phyloP scores from a whole-genome alignment of 2,329 filamentous ascomycete genomes.

The Clonostachys rosea region DNA sequence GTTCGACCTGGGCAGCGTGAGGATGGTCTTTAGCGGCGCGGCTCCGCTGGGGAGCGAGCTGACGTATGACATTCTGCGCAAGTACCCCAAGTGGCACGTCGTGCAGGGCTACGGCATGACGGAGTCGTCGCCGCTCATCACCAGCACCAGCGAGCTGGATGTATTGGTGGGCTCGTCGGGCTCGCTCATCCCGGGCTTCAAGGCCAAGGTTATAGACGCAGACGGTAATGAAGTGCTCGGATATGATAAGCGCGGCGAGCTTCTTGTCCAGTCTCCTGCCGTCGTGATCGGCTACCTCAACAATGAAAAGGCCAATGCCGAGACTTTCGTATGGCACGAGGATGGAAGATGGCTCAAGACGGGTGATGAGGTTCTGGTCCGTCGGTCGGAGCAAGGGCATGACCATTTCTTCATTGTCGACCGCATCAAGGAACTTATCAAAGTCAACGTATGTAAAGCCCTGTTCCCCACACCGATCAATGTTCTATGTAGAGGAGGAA shows the following conservation, averaged over 20 bases:
- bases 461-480: background rate
- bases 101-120: constrained; percentile 77
- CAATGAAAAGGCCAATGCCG: constrained; percentile 72
- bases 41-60: constrained; percentile 70
- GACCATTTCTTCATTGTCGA: constrained; percentile 83
- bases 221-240: constrained; percentile 63
- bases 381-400: constrained; percentile 53
- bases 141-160: constrained; percentile 54
- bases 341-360: constrained; percentile 72
- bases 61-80: constrained; percentile 52
- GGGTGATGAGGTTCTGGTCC: constrained; percentile 73
- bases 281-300: constrained; percentile 77
- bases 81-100: constrained; percentile 61
- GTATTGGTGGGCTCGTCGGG: constrained; percentile 69
- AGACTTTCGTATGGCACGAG: constrained; percentile 62
- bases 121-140: constrained; percentile 69
- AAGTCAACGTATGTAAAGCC: constrained; percentile 54
- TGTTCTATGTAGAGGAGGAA: background rate
- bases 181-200: constrained; percentile 58
- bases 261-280: constrained; percentile 70
- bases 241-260: constrained; percentile 69
- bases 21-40: constrained; percentile 64
- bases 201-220: constrained; percentile 59
- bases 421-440: constrained; percentile 62
- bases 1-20: constrained; percentile 66